Base-by-base conservation (phyloP, 2,329 filamentous ascomycete genomes). In the Akanthomyces muscarius region DNA sequence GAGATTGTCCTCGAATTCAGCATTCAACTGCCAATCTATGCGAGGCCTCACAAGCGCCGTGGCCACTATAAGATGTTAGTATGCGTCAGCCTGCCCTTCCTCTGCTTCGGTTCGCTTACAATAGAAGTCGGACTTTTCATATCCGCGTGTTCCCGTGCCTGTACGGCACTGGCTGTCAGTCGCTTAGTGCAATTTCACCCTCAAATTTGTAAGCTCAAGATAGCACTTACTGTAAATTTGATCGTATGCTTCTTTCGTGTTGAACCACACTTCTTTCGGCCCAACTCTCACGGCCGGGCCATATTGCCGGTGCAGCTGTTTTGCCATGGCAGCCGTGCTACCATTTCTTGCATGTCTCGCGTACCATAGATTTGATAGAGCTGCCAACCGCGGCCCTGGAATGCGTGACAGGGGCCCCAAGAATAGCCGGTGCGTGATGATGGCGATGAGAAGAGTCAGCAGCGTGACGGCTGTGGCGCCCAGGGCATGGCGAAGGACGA, bases 251-350 rank as follows among this genome's bases (percentile, higher is more conserved):
- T 82, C 79, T 25, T 69, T 74, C 3, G 76, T 80, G 63, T 80
- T 72, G 33, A 84, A 79, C 78, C 82, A 84, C 6, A 85, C 75
- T 67, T 85, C 82, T 41, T 83, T 77, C 0, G 83, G 83, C 0
- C 80, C 80, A 8, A 85, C 77, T 0, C 83, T 76, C n/a, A 86
- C 83, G 2, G 77, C 72, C 0, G 80, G 76, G 0, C 83, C 83
- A 64, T 84, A 84, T 13, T 63, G 69, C 0, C 67, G 64, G 61
- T 84, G 82, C n/a, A 85, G 65, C 0, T 71, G 73, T 67, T 72
- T 76, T 1, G 77, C 79, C 3, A 85, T 58, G 8, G 71, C 66
- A 5, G 74, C 71, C 68, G 80, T 75, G 2, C 71, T 73, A 0
- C 82, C 82, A 42, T 78, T 73, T 10, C 78, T 74, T 2, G 77